phyloP scores from a whole-genome alignment of 768 basidiomycete genomes.

The Boletus pseudopeckii region DNA sequence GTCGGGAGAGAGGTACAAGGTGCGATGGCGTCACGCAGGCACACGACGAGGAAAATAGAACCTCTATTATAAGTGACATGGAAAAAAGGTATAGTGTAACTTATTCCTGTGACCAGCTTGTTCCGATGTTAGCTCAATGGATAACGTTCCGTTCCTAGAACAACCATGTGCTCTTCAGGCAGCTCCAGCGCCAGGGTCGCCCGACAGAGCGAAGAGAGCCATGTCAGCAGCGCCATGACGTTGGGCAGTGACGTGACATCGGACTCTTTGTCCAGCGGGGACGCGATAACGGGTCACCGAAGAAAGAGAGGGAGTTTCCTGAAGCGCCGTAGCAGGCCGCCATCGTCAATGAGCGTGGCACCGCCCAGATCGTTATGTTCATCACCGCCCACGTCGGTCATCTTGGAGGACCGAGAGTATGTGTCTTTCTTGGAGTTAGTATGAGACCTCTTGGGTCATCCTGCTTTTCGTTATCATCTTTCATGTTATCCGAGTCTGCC shows the following conservation, averaged over 20 bases:
- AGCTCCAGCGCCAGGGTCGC: not conserved
- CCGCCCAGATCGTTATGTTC: not conserved
- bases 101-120: not conserved
- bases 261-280: constrained; percentile 1
- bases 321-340: not conserved
- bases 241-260: constrained; percentile 2
- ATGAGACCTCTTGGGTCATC: not conserved
- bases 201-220: not conserved
- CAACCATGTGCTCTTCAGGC: constrained; percentile 13
- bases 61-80: not conserved
- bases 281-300: not conserved
- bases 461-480: not conserved
- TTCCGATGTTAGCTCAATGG: not conserved
- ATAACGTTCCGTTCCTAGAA: not conserved
- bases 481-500: too few relatives aligned
- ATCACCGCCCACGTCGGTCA: not conserved
- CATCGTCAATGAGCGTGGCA: not conserved
- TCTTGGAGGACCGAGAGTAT: constrained; percentile 19
- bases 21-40: not conserved
- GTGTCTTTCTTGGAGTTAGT: constrained; percentile 26
- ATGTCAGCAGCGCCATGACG: not conserved
- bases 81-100: constrained; percentile 8
- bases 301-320: not conserved
- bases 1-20: not conserved
- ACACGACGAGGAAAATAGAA: not conserved